Conservation (phyloP, 2,329 filamentous ascomycete genomes). For the Scedosporium aurantiacum region DNA sequence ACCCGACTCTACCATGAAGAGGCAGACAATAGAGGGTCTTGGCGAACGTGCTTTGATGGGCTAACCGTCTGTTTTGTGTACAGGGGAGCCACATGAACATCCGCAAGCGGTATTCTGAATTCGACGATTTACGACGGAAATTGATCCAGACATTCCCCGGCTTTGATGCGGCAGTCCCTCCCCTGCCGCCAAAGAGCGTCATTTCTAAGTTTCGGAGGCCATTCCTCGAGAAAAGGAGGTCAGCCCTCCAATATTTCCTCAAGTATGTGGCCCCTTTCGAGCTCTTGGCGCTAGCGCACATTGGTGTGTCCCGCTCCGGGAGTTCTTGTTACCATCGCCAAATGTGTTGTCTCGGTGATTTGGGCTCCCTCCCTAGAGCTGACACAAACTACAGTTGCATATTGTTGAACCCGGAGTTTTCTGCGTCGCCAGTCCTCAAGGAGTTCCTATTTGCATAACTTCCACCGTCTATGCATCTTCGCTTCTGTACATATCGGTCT, state of each 20-base stretch:
- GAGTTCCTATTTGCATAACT: conserved; percentile 68
- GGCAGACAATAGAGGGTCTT: neutral
- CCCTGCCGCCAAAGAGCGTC: conserved; percentile 80
- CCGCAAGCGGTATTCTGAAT: conserved; percentile 79
- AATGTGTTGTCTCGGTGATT: conserved; percentile 1
- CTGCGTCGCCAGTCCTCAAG: conserved; percentile 79
- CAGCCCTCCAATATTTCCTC: conserved; percentile 81
- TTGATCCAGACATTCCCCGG: conserved; percentile 73
- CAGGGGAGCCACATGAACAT: conserved; percentile 52
- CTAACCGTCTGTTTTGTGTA: conserved; percentile 10
- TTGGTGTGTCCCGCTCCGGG: conserved; percentile 10
- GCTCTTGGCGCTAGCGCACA: neutral
- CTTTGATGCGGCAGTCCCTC: conserved; percentile 76
- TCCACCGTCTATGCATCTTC: neutral
- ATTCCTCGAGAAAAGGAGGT: conserved; percentile 76
- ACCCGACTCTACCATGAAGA: neutral
- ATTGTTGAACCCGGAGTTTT: conserved; percentile 85
- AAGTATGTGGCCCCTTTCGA: conserved; percentile 49
- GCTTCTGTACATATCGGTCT: neutral
- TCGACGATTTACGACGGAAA: conserved; percentile 67
- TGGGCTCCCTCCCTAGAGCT: conserved; percentile 1
- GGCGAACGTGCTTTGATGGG: neutral
- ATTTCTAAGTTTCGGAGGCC: conserved; percentile 74
- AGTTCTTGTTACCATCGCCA: conserved; percentile 11
- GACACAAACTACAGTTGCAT: conserved; percentile 56